Base-by-base conservation (phyloP, 192 early-diverging fungal genomes). In the Rhizoclosmatium sp. region DNA sequence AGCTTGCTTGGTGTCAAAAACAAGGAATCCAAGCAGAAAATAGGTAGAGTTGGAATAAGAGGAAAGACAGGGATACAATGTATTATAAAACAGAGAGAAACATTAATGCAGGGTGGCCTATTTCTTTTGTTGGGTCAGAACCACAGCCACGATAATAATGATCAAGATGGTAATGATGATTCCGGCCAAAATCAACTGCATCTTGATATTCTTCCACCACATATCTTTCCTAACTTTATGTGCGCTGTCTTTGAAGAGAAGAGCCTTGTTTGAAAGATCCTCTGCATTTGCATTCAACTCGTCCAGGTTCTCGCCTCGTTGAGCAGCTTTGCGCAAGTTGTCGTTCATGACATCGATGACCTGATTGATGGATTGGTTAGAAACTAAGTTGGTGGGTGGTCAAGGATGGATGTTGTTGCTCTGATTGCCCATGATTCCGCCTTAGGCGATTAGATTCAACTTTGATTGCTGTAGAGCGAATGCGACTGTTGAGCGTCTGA, bases 171-270 rank as follows among this genome's bases (percentile, higher is more conserved):
- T 85, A 47, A 90, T 80, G 23, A 98, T 81, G 59, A 93, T 87
- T 54, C 87, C 82, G 48, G 83, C 93, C 69, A 99, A 87, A 76
- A 97, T 95, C 77, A 97, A 88, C 87, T 93, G 96, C 91, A 95
- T 92, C 86, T 95, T 98, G 90, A 96, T 93, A 80, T 96, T 94
- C 83, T 95, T 94, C 95, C 95, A 97, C 93, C 95, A 96, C 96
- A 97, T 97, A 73, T 91, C 88, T 83, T 93, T 94, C 75, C 94
- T 92, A 7, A 96, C 95, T 46, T 85, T 72, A 46, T 89, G 88
- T 1, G 95, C 94, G 45, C 92, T 92, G 65, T 90, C 87, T 48
- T 89, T 89, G 88, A 99, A 98, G 75, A 91, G 85, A 42, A 85
- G 76, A 0, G 94, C 87, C 12, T 88, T 86, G 48, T 88, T 80